phyloP scores from a whole-genome alignment of 2,329 filamentous ascomycete genomes.

The Fusarium mangiferae region DNA sequence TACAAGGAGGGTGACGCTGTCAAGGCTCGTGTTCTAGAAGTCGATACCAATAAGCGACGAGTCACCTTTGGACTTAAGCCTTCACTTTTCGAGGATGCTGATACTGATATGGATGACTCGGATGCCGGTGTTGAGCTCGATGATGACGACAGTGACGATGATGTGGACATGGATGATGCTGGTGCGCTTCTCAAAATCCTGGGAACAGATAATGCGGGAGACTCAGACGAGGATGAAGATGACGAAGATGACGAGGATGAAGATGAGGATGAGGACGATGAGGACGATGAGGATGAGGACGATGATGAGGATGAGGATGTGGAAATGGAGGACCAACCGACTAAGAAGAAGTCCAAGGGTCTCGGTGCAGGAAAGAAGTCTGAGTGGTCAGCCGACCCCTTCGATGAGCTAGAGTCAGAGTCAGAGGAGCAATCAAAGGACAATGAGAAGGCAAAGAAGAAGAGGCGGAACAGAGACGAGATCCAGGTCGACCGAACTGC shows the following conservation, averaged over 20 bases:
- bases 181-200: constrained; percentile 56
- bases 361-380: constrained; percentile 76
- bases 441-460: constrained; percentile 60
- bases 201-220: constrained; percentile 58
- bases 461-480: constrained; percentile 79
- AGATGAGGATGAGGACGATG: constrained; percentile 54
- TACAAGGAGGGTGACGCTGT: constrained; percentile 93
- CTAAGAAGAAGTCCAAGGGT: constrained; percentile 48
- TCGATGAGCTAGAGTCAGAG: constrained; percentile 68
- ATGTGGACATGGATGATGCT: constrained; percentile 61
- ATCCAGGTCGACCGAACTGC: constrained; percentile 90
- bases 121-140: constrained; percentile 61
- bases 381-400: constrained; percentile 82
- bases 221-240: constrained; percentile 53
- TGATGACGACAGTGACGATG: constrained; percentile 60
- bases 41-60: constrained; percentile 79
- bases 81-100: constrained; percentile 81
- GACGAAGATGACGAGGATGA: constrained; percentile 49
- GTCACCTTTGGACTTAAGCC: constrained; percentile 94
- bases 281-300: constrained; percentile 54
- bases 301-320: constrained; percentile 48
- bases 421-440: constrained; percentile 52
- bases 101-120: constrained; percentile 62
- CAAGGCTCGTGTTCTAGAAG: constrained; percentile 86
- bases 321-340: constrained; percentile 55